Base-by-base conservation (phyloP, 2,329 filamentous ascomycete genomes). In the Aspergillus caelatus region DNA sequence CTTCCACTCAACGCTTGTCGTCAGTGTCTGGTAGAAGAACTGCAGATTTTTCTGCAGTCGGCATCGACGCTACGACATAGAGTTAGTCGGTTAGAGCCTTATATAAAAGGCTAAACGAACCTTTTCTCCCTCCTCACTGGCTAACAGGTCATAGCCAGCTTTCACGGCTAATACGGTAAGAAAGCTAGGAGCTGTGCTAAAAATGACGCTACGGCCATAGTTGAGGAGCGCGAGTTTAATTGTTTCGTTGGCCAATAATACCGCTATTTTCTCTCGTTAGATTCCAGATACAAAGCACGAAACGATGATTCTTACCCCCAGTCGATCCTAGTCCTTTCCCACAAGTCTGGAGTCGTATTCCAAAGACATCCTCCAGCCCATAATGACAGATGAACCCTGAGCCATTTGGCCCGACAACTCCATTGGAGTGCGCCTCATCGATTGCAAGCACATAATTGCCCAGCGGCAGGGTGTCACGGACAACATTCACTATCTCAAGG, bases 311-410 rank as follows among this genome's bases (percentile, higher is more conserved):
- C 67, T 52, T 62, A 75, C 74, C 74, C 43, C 74, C 75, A 14
- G 61, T 52, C 3, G 68, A 65, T 0, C 45, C 67, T 28, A 77
- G 45, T 0, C 69, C 73, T 60, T 76, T 77, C 1, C 70, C 65
- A 61, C 55, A 76, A 3, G 69, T 71, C 46, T 74, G 71, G 32
- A 75, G 46, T 6, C 66, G 58, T 12, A 77, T 65, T 2, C 71
- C 69, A 28, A 76, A 66, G 3, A 75, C 70, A 2, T 67, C 64
- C 45, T 75, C 71, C 8, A 77, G 57, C 2, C 72, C 71, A n/a
- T 77, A 65, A 19, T 64, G 52, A 28, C 43, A 58, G 3, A 74
- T 64, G 23, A 69, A 62, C 2, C 69, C 69, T 4, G 61, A 59
- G 8, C 69, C 69, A n/a, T 65, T 62, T 6, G 59, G 64, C 19